These are phyloP conservation scores for Cyclocybe cylindracea DNA, from an alignment of 768 basidiomycete species.

Conservation along the genomic window DNA sequence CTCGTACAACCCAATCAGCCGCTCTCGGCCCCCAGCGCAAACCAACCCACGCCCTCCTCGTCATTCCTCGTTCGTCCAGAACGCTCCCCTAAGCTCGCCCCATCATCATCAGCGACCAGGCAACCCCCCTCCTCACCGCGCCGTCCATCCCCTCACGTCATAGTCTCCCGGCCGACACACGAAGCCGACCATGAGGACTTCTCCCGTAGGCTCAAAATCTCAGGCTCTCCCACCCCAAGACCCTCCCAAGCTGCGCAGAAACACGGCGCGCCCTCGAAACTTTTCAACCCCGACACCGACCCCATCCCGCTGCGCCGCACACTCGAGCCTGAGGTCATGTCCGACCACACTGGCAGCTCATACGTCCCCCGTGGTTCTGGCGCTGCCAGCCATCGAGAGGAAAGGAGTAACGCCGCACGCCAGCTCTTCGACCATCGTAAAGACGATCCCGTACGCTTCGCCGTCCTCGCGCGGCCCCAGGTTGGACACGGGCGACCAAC, in stretches of 20 bases:
- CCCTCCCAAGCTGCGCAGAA: slow-evolving; percentile 32
- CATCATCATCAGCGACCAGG: slow-evolving; percentile 25
- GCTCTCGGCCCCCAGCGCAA: slow-evolving; percentile 22
- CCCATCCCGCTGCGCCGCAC: slow-evolving; percentile 61
- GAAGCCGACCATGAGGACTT: slow-evolving; percentile 76
- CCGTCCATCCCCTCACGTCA: slow-evolving; percentile 31
- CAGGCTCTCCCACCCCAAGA: slow-evolving; percentile 44
- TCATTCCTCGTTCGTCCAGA: slow-evolving; percentile 21
- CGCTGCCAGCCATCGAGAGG: slow-evolving; percentile 24
- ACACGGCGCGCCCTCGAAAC: slow-evolving; percentile 41
- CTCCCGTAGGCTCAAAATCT: slow-evolving; percentile 69
- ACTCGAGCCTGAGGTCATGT: slow-evolving; percentile 65
- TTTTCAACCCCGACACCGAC: slow-evolving; percentile 76
- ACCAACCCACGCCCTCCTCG: slow-evolving; percentile 18
- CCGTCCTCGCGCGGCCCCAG: slow-evolving; percentile 56
- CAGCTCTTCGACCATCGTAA: slow-evolving; percentile 89
- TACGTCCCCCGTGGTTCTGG: slow-evolving; percentile 35
- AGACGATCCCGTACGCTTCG: slow-evolving; percentile 89
- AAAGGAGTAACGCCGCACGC: slow-evolving; percentile 37
- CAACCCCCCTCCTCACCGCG: slow-evolving; percentile 32
- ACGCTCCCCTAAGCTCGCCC: slow-evolving; percentile 28
- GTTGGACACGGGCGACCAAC: slow-evolving; percentile 36
- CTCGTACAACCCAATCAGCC: slow-evolving; percentile 25
- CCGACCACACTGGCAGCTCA: slow-evolving; percentile 59
- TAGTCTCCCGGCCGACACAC: slow-evolving; percentile 33